These are phyloP conservation scores for Exophiala bonariae DNA, from an alignment of 2,329 filamentous ascomycete genomes.

Conservation along the genomic window DNA sequence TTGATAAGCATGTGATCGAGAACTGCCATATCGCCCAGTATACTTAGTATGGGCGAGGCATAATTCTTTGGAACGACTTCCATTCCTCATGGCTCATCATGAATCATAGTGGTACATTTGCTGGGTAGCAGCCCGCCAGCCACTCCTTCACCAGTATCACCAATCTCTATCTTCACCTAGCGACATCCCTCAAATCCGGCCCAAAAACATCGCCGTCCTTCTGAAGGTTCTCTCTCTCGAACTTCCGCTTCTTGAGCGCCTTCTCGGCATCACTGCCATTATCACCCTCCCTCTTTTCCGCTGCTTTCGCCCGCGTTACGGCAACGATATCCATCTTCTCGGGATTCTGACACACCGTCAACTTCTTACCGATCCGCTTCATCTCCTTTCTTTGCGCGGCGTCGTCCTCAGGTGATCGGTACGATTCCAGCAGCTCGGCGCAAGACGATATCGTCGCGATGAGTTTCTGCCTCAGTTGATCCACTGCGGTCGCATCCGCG, in stretches of 20 bases:
- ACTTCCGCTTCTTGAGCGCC: constrained; percentile 32
- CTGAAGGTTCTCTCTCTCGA: constrained; percentile 30
- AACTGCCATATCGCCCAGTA: too few relatives aligned
- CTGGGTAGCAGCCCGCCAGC: too few relatives aligned
- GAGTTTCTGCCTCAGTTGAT: constrained; percentile 28
- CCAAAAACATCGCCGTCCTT: constrained; percentile 35
- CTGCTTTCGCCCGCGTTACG: constrained; percentile 31
- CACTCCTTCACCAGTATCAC: too few relatives aligned
- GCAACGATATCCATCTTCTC: constrained; percentile 45
- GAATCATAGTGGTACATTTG: too few relatives aligned
- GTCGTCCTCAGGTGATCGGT: constrained; percentile 39
- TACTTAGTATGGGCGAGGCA: too few relatives aligned
- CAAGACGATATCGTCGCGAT: constrained; percentile 39
- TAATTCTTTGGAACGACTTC: too few relatives aligned
- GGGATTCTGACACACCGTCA: constrained; percentile 50
- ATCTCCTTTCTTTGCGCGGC: constrained; percentile 42
- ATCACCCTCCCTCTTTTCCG: constrained; percentile 42
- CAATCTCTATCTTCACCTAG: too few relatives aligned
- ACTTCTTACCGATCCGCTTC: constrained; percentile 49
- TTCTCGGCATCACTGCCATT: constrained; percentile 32
- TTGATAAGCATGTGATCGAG: too few relatives aligned
- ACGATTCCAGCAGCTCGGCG: constrained; percentile 39
- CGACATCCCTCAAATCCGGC: constrained; percentile 25
- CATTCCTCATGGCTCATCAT: too few relatives aligned
- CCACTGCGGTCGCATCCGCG: not conserved